Base-by-base conservation (phyloP, 352 stramenopile genomes). In the Pythium sp. region DNA sequence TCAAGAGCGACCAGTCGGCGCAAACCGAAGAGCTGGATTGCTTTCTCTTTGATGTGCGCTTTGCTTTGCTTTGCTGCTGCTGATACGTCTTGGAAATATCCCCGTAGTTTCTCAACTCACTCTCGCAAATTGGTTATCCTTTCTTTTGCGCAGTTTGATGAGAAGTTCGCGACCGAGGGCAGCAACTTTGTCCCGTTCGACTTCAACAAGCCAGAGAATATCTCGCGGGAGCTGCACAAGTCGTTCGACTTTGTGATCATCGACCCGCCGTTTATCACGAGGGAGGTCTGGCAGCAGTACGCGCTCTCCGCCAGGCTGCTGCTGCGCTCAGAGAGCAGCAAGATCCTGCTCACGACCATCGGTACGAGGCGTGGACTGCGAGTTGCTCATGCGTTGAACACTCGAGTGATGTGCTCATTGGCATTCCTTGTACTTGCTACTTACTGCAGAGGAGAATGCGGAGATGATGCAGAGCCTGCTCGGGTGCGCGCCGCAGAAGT, bases 251-350 rank as follows among this genome's bases (percentile, higher is more conserved):
- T 97, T 69, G 74, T 98, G 32, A 81, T 98, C 14, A 93, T 98
- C 55, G 95, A 98, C 75, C 95, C 95, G 66, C 94, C 94, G 60
- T 98, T 98, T 71, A 98, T 98, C 71, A 97, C 94, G 46, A 81
- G 85, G 30, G 83, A 98, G 34, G 94, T 98, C 26, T 98, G 94
- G 91, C 76, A 94, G 64, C 81, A 87, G 46, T 98, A 98, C 74
- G 72, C 85, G n/a, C 74, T 74, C 64, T 78, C 91, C 8, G 67
- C 84, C 30, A 81, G 76, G 47, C 46, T 93, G 51, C 74, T 98
- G 51, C 61, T 91, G 38, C 76, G 74, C 20, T 77, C 81, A 5
- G 76, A 77, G 12, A 67, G 80, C 22, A 82, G 85, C 64, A 89
- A 89, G 68, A 82, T 97, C 49, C 76, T 98, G 28, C 82, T 96